phyloP scores from a whole-genome alignment of 805 yeast species.

The Yarrowia deformans region DNA sequence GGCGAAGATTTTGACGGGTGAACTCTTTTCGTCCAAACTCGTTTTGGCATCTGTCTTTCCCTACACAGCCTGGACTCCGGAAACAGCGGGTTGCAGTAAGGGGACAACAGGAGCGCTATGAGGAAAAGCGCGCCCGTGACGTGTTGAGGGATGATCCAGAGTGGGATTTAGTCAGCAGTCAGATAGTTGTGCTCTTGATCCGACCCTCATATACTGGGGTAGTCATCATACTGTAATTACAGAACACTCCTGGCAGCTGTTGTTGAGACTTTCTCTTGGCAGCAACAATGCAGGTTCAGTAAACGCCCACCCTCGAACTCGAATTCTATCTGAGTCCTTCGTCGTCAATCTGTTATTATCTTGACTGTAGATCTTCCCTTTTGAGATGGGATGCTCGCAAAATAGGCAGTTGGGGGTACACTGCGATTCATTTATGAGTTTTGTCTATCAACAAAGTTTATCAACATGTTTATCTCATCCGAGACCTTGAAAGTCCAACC shows the following conservation, averaged over 20 bases:
- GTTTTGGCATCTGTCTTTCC: slow-evolving; percentile 9
- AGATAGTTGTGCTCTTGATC: too few relatives aligned
- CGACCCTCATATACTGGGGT: too few relatives aligned
- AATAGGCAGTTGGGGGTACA: background rate
- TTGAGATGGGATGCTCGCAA: background rate
- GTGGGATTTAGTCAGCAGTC: too few relatives aligned
- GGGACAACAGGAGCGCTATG: too few relatives aligned
- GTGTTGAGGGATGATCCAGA: background rate
- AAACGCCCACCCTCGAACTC: background rate
- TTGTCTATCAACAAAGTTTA: too few relatives aligned
- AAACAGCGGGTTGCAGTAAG: background rate
- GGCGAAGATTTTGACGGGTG: background rate
- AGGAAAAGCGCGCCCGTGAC: background rate
- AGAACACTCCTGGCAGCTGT: background rate
- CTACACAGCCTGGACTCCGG: slow-evolving; percentile 13
- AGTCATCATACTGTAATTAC: too few relatives aligned
- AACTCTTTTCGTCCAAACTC: background rate
- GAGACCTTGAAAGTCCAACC: too few relatives aligned
- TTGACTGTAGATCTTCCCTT: background rate
- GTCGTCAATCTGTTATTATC: too few relatives aligned
- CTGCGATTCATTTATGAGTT: too few relatives aligned
- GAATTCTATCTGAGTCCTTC: background rate
- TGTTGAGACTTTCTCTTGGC: too few relatives aligned
- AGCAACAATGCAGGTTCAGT: background rate
- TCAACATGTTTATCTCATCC: too few relatives aligned